These are phyloP conservation scores for Oidiodendron maius DNA, from an alignment of 495 filamentous ascomycete genomes.

Conservation along the genomic window DNA sequence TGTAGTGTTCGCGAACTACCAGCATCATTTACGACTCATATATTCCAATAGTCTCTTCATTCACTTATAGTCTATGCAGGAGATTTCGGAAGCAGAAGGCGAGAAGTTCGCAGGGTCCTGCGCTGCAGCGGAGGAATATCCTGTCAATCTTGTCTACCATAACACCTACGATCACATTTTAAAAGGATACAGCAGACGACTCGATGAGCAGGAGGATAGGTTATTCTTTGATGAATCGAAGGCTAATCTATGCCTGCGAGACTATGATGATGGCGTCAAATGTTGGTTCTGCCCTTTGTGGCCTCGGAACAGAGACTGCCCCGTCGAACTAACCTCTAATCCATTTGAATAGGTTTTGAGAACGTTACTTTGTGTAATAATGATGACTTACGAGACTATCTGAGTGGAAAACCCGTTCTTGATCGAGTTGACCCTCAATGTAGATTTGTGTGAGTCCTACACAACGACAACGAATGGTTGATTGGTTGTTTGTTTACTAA, in stretches of 20 bases:
- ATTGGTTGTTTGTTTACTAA: constrained; percentile 1
- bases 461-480: background rate
- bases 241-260: constrained; percentile 11
- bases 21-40: too few relatives aligned
- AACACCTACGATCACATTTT: constrained; percentile 8
- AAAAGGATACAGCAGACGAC: constrained; percentile 2
- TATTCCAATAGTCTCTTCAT: too few relatives aligned
- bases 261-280: constrained; percentile 5
- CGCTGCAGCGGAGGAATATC: constrained; percentile 8
- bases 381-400: background rate
- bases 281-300: background rate
- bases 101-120: constrained; percentile 10
- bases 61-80: too few relatives aligned
- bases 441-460: constrained; percentile 15
- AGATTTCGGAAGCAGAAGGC: too few relatives aligned
- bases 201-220: constrained; percentile 7
- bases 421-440: constrained; percentile 14
- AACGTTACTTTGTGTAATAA: background rate
- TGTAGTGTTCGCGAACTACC: too few relatives aligned
- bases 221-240: constrained; percentile 9
- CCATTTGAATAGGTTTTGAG: background rate
- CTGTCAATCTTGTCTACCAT: constrained; percentile 10
- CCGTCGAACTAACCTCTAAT: too few relatives aligned
- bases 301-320: background rate
- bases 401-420: background rate